Base-by-base conservation (phyloP, 768 basidiomycete genomes). In the Erythrobasidium yunnanense region DNA sequence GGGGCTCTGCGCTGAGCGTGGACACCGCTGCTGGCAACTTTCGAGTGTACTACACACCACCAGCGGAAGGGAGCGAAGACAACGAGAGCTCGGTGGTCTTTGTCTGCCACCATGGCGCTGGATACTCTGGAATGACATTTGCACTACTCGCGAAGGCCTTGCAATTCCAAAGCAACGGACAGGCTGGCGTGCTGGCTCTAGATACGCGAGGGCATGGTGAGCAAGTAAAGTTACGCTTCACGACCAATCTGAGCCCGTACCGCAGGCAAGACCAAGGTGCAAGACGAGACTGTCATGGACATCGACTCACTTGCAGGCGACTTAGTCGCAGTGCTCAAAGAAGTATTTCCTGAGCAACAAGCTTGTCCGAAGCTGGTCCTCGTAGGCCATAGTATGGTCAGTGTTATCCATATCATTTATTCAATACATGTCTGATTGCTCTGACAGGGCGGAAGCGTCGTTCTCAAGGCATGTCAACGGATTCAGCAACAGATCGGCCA, bases 71-170 rank as follows among this genome's bases (percentile, higher is more conserved):
- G 46, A 20, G 32, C 25, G 5, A 51, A 1, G 65, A 23, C 27
- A 54, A 45, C 11, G 68, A 51, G 1, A 33, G 42, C 13, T 51
- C 55, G 1, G 32, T 46, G n/a, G 49, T 93, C 2, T 82, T 97
- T 74, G 81, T 96, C 4, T 92, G 88, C 77, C 91, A 95, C 72
- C 93, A 99, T 71, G 95, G 95, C 0, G 93, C 90, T 0, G 95
- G 95, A n/a, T 90, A 90, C 74, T 85, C 86, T 0, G 95, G 84
- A 0, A 78, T 96, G 68, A 88, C 83, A 69, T 99, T 93, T 75
- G 91, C 95, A 1, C 85, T 84, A 72, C 80, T 95, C 65, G 90
- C 92, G n/a, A 86, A 85, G 76, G 86, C 88, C 76, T 77, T 96
- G 0, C 75, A 74, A 11, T 81, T 78, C 46, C 69, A 80, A 74